These are phyloP conservation scores for Sordaria brevicollis DNA, from an alignment of 495 filamentous ascomycete species.

Conservation along the genomic window DNA sequence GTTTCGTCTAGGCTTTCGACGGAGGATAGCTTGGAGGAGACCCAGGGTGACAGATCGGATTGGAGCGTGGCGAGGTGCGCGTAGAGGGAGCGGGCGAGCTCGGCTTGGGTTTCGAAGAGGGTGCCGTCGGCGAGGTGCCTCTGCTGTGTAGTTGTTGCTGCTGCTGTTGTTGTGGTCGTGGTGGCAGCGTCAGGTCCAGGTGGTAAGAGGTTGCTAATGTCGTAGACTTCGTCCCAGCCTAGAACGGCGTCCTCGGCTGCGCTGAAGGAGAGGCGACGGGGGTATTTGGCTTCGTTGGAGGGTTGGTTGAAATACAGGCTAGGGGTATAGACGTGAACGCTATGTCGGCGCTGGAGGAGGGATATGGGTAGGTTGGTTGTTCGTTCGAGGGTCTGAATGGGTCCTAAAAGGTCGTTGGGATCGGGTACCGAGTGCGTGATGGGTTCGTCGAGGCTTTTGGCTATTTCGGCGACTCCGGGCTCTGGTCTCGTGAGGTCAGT, in stretches of 20 bases:
- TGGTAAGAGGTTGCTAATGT: constrained; percentile 12
- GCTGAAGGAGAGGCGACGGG: constrained; percentile 79
- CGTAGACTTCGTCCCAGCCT: constrained; percentile 48
- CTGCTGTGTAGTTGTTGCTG: not conserved
- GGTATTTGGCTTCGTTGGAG: constrained; percentile 51
- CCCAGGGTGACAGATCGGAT: constrained; percentile 51
- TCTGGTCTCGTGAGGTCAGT: not conserved
- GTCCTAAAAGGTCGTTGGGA: constrained; percentile 34
- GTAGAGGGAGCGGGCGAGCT: constrained; percentile 52
- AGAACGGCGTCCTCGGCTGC: constrained; percentile 80
- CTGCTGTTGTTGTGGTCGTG: not conserved
- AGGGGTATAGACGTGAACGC: constrained; percentile 14
- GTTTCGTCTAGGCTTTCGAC: constrained; percentile 55
- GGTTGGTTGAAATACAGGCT: constrained; percentile 13
- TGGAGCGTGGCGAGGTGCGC: constrained; percentile 37
- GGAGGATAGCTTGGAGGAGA: constrained; percentile 47
- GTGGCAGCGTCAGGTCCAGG: constrained; percentile 42
- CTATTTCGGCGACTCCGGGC: constrained; percentile 1
- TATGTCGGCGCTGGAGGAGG: constrained; percentile 37
- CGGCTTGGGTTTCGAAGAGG: constrained; percentile 22
- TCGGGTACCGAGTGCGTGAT: constrained; percentile 26
- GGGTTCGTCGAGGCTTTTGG: constrained; percentile 14
- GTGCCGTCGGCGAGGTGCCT: not conserved
- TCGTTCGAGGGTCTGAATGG: constrained; percentile 27
- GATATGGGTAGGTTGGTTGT: constrained; percentile 10